phyloP scores from a whole-genome alignment of 306 rosid genomes.

The Gillenia trifoliata region DNA sequence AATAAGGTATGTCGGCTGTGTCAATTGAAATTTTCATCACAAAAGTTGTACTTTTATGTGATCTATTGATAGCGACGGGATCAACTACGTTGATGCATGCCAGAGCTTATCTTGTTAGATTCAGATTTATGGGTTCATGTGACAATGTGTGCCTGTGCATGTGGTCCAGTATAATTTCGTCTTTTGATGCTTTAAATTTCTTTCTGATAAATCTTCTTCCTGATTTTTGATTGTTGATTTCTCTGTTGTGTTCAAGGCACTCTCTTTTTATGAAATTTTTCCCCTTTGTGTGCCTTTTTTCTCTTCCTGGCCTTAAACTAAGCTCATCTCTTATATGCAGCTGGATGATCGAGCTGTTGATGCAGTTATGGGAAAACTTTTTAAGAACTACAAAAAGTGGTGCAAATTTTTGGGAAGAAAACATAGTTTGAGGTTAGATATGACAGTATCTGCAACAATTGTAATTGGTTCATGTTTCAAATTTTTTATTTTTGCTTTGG shows the following conservation, averaged over 20 bases:
- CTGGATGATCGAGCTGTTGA: constrained; percentile 92
- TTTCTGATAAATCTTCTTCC: not conserved
- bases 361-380: constrained; percentile 61
- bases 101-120: not conserved
- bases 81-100: not conserved
- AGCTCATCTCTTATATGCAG: constrained; percentile 42
- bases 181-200: not conserved
- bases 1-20: constrained; percentile 56
- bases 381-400: constrained; percentile 87
- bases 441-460: constrained; percentile 7
- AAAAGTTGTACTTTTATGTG: not conserved
- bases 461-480: not conserved
- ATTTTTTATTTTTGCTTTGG: not conserved
- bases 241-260: not conserved
- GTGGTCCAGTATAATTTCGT: not conserved
- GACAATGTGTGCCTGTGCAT: not conserved
- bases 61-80: not conserved
- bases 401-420: constrained; percentile 86
- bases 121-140: not conserved
- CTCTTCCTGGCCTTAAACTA: constrained; percentile 17
- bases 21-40: not conserved
- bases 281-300: not conserved
- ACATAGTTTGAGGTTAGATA: constrained; percentile 77
- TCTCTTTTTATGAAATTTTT: not conserved
- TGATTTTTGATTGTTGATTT: not conserved